Conservation (phyloP, 1,139 yeast genomes). For the Hanseniaspora sp. region DNA sequence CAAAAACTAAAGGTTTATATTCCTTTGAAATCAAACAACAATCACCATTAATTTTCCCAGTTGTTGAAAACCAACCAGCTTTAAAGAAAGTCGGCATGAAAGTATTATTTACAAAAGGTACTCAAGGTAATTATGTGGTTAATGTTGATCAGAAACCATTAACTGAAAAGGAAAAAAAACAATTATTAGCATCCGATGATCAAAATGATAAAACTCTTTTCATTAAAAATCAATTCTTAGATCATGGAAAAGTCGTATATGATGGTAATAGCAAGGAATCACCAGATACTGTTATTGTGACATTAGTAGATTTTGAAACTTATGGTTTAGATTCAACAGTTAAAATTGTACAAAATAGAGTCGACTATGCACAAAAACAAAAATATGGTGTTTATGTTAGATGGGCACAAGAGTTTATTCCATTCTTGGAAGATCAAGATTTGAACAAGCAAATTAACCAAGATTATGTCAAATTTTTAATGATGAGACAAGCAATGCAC, state of each 20-base stretch:
- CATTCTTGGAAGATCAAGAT: slow-evolving; percentile 38
- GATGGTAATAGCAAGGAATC: slow-evolving; percentile 30
- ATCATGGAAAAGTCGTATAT: slow-evolving; percentile 53
- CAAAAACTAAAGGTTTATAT: slow-evolving; percentile 35
- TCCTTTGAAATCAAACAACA: slow-evolving; percentile 37
- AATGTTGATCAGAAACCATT: slow-evolving; percentile 39
- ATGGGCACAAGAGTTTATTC: slow-evolving; percentile 72
- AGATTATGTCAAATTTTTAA: slow-evolving; percentile 25
- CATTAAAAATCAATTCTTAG: slow-evolving; percentile 50
- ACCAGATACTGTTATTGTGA: slow-evolving; percentile 69
- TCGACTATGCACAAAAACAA: slow-evolving; percentile 65
- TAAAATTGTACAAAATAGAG: slow-evolving; percentile 64
- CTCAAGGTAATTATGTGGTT: slow-evolving; percentile 35
- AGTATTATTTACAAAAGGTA: slow-evolving; percentile 39
- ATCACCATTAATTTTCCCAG: slow-evolving; percentile 51
- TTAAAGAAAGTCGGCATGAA: slow-evolving; percentile 46
- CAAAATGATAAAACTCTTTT: slow-evolving; percentile 32
- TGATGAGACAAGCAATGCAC: slow-evolving; percentile 67
- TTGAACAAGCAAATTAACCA: slow-evolving; percentile 19
- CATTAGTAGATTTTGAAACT: slow-evolving; percentile 64
- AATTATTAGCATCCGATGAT: slow-evolving; percentile 27
- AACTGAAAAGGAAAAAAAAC: slow-evolving; percentile 32
- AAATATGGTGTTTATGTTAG: slow-evolving; percentile 69
- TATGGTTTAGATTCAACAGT: slow-evolving; percentile 52
- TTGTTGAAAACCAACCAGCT: slow-evolving; percentile 52